Evolutionary conservation across 495 filamentous ascomycete species (phyloP).

Genomic region (Aspergillus olivimuriae): DNA sequence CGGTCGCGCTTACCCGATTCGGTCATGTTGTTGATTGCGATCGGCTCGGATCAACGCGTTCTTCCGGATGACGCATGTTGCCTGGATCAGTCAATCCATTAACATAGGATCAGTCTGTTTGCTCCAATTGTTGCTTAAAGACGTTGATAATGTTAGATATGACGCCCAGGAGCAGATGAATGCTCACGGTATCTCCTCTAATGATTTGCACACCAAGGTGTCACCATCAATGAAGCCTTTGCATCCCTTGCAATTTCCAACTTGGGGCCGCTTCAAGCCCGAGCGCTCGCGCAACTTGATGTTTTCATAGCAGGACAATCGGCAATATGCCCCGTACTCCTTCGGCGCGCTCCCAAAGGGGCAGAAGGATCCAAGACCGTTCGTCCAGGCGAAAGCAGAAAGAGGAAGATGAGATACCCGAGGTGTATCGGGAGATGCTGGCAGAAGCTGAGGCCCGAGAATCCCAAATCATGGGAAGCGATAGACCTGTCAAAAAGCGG

Average conservation of each 20-base stretch:
- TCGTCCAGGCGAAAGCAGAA: slow-evolving; percentile 8
- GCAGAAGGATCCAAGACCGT: slow-evolving; percentile 11
- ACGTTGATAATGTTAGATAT: background rate
- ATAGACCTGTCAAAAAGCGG: slow-evolving; percentile 39
- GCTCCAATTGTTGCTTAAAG: background rate
- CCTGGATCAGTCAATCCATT: background rate
- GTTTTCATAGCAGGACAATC: background rate
- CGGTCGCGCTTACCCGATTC: too few species aligned
- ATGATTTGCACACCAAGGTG: too few species aligned
- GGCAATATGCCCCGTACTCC: slow-evolving; percentile 4
- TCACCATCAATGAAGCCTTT: too few species aligned
- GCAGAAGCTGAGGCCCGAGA: slow-evolving; percentile 50
- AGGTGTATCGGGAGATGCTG: slow-evolving; percentile 64
- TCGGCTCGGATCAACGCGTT: background rate
- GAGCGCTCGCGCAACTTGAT: too few species aligned
- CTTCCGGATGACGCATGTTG: background rate
- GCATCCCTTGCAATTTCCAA: too few species aligned
- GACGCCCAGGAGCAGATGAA: too few species aligned
- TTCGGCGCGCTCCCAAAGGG: slow-evolving; percentile 1
- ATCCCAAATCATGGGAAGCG: slow-evolving; percentile 21
- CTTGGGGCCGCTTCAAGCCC: too few species aligned
- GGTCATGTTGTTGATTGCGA: background rate
- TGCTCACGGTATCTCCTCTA: too few species aligned
- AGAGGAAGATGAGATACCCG: slow-evolving; percentile 32
- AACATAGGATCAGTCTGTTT: background rate